Conservation (phyloP, 805 yeast species). For the Kuraishia piskuri region DNA sequence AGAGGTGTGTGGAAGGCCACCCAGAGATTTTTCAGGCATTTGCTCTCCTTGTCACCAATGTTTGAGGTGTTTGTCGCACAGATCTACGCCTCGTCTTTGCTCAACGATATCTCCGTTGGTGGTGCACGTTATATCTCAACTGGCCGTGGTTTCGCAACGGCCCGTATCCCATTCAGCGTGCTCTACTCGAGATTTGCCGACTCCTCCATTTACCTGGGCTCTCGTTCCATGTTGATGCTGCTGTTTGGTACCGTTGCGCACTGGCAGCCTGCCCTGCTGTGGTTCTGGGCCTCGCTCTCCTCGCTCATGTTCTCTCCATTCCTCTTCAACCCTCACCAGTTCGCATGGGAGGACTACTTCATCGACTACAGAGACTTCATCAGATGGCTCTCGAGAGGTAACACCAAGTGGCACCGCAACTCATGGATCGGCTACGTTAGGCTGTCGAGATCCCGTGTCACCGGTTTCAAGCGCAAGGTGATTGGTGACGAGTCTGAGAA, state of each 20-base stretch:
- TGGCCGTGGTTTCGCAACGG: conserved; percentile 81
- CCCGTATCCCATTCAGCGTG: conserved; percentile 68
- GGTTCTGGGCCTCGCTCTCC: conserved; percentile 95
- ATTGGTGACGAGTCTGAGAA: conserved; percentile 75
- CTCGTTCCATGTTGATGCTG: conserved; percentile 65
- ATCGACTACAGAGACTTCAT: conserved; percentile 93
- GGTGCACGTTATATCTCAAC: conserved; percentile 85
- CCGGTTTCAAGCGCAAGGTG: conserved; percentile 74
- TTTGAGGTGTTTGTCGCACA: conserved; percentile 81
- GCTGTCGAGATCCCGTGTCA: conserved; percentile 74
- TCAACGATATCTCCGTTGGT: conserved; percentile 69
- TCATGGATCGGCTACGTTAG: conserved; percentile 84
- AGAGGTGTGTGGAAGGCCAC: conserved; percentile 74
- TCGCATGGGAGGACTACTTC: conserved; percentile 92
- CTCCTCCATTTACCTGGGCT: conserved; percentile 78
- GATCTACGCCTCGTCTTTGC: conserved; percentile 63
- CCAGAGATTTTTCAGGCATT: conserved; percentile 60
- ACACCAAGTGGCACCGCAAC: conserved; percentile 80
- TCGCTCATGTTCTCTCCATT: conserved; percentile 90
- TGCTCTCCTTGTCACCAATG: conserved; percentile 66
- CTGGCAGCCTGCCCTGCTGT: conserved; percentile 89
- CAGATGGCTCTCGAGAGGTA: conserved; percentile 88
- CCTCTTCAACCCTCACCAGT: conserved; percentile 95
- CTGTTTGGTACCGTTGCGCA: conserved; percentile 66
- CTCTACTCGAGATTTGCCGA: conserved; percentile 74